Evolutionary conservation across 805 yeast genomes (phyloP).

Genomic region (Saturnispora sekii): DNA sequence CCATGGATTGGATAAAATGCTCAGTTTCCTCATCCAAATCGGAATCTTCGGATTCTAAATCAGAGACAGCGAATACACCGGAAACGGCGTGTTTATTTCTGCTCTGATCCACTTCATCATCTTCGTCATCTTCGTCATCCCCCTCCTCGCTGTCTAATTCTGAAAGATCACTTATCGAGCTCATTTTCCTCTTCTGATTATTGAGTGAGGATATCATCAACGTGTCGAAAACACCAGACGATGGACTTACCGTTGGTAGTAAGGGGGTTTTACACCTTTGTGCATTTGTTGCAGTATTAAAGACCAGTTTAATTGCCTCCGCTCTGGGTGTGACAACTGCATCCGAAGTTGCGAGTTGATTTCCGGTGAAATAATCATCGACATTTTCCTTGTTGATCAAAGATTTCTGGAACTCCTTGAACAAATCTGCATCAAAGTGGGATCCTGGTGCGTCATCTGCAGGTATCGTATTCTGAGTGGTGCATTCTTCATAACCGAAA

Average conservation of each 20-base stretch:
- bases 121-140: slow-evolving; percentile 12
- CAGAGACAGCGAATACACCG: slow-evolving; percentile 2
- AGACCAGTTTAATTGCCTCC: slow-evolving; percentile 30
- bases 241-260: not conserved
- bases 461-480: slow-evolving; percentile 11
- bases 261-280: slow-evolving; percentile 15
- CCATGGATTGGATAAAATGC: slow-evolving; percentile 10
- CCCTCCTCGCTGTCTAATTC: slow-evolving; percentile 18
- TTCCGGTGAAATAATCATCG: slow-evolving; percentile 16
- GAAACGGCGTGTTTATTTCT: not conserved
- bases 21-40: slow-evolving; percentile 13
- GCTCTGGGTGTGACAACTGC: slow-evolving; percentile 27
- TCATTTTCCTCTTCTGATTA: slow-evolving; percentile 1
- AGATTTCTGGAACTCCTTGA: slow-evolving; percentile 21
- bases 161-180: slow-evolving; percentile 9
- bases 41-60: slow-evolving; percentile 12
- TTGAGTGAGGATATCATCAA: slow-evolving; percentile 11
- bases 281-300: slow-evolving; percentile 28
- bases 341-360: slow-evolving; percentile 8
- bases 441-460: slow-evolving; percentile 25
- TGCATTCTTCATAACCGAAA: slow-evolving; percentile 22
- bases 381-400: slow-evolving; percentile 17
- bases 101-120: not conserved
- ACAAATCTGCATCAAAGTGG: slow-evolving; percentile 21
- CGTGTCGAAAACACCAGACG: slow-evolving; percentile 9